Evolutionary conservation across 129 eudicot genomes (phyloP), one percentile per base, ranked within the genome.

Genomic region (Logfia minima): DNA sequence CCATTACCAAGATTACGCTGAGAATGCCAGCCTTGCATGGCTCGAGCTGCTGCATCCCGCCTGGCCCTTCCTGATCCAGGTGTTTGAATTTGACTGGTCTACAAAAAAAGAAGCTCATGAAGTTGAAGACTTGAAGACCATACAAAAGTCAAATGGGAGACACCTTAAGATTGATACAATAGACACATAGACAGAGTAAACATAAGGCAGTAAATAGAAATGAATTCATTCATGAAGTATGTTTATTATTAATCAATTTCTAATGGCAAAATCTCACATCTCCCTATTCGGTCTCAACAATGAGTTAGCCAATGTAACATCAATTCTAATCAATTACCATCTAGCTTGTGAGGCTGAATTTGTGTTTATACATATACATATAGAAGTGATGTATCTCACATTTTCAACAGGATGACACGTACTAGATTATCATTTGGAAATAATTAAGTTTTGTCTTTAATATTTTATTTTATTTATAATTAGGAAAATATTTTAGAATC

Each of bases 21-120:
- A 70, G 98, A 85, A 79, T 93, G 95, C 98, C 98, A 93, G 56
- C 98, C 98, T 84, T 90, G 98, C 98, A 93, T 93, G 74, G 96
- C 96, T 76, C 98, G 96, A 83, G 98, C 91, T 60, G 98, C 98
- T 70, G 98, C 94, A 82, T 93, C 97, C 78, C 98, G 82, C 71
- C 98, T 86, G 77, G 92, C 98, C 85, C 98, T 88, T 68, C 95
- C 95, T 35, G 97, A 81, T 80, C 95, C 98, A 75, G 95, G 80
- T 18, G 92, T 84, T 79, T 88, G 93, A 85, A 51, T 79, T 71
- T 79, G 72, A 73, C 86, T 87, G 39, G 72, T 83, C 95, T 86
- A 83, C 77, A 76, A 29, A 76, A 43, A 5, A 76, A 56, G 37
- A 77, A 69, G 58, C 32, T 77, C 53, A 69, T 29, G 23, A 48